Evolutionary conservation across 768 basidiomycete genomes (phyloP).

Genomic region (Termitomyces sp.): DNA sequence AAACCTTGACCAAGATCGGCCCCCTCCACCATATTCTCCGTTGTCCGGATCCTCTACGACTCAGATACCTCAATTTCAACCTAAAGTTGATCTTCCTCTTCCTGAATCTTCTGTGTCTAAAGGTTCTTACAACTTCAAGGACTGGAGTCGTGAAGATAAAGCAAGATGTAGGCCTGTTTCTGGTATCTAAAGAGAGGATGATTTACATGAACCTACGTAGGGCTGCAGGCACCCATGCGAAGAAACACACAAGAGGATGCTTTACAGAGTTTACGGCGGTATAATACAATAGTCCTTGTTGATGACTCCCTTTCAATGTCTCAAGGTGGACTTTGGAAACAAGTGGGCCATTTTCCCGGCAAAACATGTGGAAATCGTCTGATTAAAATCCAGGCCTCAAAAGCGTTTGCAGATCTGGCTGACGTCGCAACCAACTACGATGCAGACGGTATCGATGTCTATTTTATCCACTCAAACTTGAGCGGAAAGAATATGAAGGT

Average conservation of each 20-base stretch:
- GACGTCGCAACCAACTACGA: constrained; percentile 47
- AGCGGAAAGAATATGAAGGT: constrained; percentile 36
- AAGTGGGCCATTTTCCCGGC: constrained; percentile 32
- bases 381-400: constrained; percentile 28
- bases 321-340: constrained; percentile 39
- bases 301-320: constrained; percentile 62
- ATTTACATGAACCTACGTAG: neutral
- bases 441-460: constrained; percentile 55
- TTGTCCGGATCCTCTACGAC: neutral
- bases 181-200: neutral
- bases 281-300: constrained; percentile 55
- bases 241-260: constrained; percentile 24
- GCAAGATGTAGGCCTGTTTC: neutral
- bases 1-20: neutral
- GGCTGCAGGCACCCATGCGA: constrained; percentile 13
- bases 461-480: constrained; percentile 48
- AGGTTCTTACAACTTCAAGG: neutral
- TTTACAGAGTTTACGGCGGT: constrained; percentile 35
- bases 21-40: neutral
- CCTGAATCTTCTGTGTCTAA: neutral
- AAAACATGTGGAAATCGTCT: neutral
- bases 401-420: constrained; percentile 47
- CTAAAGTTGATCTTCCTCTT: neutral
- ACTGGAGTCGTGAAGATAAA: neutral
- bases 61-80: neutral